These are phyloP conservation scores for Fusarium sacchari DNA, from an alignment of 2,329 filamentous ascomycete species.

Conservation along the genomic window DNA sequence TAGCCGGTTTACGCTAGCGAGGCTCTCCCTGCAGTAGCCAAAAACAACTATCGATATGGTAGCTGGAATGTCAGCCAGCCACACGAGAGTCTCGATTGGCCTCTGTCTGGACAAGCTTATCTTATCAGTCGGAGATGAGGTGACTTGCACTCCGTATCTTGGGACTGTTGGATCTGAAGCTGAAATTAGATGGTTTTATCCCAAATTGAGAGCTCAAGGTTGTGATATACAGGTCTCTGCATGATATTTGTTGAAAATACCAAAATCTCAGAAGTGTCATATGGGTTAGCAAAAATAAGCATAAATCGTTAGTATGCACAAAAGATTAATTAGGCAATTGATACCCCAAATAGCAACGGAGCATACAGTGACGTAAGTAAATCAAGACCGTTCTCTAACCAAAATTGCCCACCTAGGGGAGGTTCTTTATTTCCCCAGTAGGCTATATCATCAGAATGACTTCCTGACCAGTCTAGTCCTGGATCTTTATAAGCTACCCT, in stretches of 20 bases:
- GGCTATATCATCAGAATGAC: background rate
- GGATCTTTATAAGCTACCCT: background rate
- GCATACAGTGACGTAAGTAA: no score
- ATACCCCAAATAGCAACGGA: no score
- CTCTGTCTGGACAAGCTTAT: background rate
- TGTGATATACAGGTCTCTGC: accelerated
- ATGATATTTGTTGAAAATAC: accelerated
- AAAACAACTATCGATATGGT: background rate
- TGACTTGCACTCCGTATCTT: accelerated
- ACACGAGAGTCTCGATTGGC: background rate
- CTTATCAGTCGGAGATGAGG: background rate
- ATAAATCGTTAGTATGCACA: no score
- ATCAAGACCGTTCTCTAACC: no score
- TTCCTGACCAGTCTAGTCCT: background rate
- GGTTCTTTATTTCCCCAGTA: no score
- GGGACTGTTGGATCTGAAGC: accelerated
- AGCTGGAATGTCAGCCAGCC: conserved; percentile 4
- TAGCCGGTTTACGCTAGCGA: background rate
- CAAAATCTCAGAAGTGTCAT: background rate
- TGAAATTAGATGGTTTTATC: no score
- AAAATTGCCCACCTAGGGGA: accelerated
- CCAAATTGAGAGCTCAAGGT: accelerated
- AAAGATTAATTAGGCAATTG: background rate
- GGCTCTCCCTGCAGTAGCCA: background rate
- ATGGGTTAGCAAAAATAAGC: no score